Percentiles rank a stretch among this genome's conserved stretches.
Evolutionary conservation across 331 rosid species (phyloP).

Genomic region (Phaseolus coccineus): DNA sequence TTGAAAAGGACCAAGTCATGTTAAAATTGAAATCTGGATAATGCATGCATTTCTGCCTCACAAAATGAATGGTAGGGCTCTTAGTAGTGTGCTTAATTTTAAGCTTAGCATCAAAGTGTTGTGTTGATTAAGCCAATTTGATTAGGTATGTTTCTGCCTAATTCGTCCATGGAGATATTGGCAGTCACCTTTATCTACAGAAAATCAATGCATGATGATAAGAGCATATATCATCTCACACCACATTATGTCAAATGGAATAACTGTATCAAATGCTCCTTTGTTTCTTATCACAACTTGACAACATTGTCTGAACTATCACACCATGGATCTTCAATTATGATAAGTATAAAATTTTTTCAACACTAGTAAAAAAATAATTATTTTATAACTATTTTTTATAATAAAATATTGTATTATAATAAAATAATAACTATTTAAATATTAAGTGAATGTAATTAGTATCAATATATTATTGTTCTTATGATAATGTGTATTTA

Average conservation of each 20-base stretch:
- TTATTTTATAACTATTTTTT: too few species aligned
- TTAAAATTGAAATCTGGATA: constrained; percentile 40
- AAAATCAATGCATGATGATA: constrained; percentile 26
- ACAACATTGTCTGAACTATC: not conserved
- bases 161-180: constrained; percentile 36
- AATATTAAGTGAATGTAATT: too few species aligned
- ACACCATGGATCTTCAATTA: too few species aligned
- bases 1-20: constrained; percentile 41
- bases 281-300: not conserved
- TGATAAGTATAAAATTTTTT: too few species aligned
- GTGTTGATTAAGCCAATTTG: constrained; percentile 37
- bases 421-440: too few species aligned
- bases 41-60: constrained; percentile 40
- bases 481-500: too few species aligned
- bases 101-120: constrained; percentile 32
- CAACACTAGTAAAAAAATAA: too few species aligned
- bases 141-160: constrained; percentile 48
- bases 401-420: too few species aligned
- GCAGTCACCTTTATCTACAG: constrained; percentile 41
- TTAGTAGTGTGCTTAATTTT: constrained; percentile 5
- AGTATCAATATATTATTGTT: too few species aligned
- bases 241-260: constrained; percentile 4
- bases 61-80: constrained; percentile 42
- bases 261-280: constrained; percentile 11
- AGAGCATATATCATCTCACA: constrained; percentile 30